phyloP scores from a whole-genome alignment of 2,329 filamentous ascomycete genomes.

The Microdochium trichocladiopsis region DNA sequence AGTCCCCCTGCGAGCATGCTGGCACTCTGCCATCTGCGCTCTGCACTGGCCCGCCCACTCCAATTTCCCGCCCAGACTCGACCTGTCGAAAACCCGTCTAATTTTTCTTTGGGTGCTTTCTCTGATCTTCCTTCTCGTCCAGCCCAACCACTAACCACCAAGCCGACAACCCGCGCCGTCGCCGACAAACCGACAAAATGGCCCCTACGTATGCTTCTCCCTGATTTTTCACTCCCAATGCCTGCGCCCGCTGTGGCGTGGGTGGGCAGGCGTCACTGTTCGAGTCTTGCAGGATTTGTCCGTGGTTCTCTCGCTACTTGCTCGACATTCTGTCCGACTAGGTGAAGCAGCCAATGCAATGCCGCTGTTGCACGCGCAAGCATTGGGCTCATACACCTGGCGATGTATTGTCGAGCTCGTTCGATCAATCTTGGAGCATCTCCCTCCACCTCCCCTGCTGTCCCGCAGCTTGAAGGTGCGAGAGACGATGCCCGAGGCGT shows the following conservation, averaged over 20 bases:
- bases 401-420: slow-evolving; percentile 50
- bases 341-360: not conserved
- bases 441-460: slow-evolving; percentile 47
- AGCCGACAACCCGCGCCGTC: slow-evolving; percentile 15
- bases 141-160: slow-evolving; percentile 12
- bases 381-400: no score
- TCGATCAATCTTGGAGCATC: slow-evolving; percentile 64
- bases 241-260: not conserved
- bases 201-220: slow-evolving; percentile 35
- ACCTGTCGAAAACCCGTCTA: not conserved
- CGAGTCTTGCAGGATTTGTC: not conserved
- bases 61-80: slow-evolving; percentile 1
- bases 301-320: slow-evolving; percentile 24
- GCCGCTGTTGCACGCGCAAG: not conserved
- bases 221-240: slow-evolving; percentile 7
- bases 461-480: slow-evolving; percentile 36
- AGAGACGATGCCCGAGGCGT: slow-evolving; percentile 64
- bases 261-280: not conserved
- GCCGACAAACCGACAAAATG: slow-evolving; percentile 26
- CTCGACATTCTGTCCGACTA: slow-evolving; percentile 7
- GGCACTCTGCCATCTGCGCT: slow-evolving; percentile 7
- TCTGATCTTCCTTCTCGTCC: slow-evolving; percentile 7
- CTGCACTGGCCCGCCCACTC: not conserved
- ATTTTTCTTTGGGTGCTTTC: not conserved
- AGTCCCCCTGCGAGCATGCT: slow-evolving; percentile 9